These are phyloP conservation scores for Fusarium chaquense DNA, from an alignment of 2,329 filamentous ascomycete genomes.

Conservation along the genomic window DNA sequence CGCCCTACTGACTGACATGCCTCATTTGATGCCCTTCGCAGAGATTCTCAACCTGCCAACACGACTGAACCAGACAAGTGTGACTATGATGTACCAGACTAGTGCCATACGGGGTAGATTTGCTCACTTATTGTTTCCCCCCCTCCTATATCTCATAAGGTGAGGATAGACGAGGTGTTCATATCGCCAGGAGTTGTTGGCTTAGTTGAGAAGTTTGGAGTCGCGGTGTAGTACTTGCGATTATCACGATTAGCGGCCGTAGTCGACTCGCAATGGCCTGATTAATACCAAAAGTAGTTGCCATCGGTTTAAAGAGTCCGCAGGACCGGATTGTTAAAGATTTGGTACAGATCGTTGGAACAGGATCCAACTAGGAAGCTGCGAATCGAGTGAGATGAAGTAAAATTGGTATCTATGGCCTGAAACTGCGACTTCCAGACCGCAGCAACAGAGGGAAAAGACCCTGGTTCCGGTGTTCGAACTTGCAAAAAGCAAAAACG, in stretches of 20 bases:
- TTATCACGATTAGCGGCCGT: neutral
- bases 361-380: neutral
- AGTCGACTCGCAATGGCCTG: neutral
- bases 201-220: neutral
- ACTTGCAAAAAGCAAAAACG: conserved; percentile 4
- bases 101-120: too few species aligned
- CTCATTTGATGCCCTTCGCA: too few species aligned
- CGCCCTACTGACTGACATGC: too few species aligned
- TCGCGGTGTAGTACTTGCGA: neutral
- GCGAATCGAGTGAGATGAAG: neutral
- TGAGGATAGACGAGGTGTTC: neutral
- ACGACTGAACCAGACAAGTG: too few species aligned
- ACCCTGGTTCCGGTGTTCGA: neutral
- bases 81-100: too few species aligned
- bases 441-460: neutral
- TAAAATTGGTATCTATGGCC: neutral
- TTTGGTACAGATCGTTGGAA: neutral
- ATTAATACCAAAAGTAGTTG: neutral
- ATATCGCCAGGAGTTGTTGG: neutral
- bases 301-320: neutral
- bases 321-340: neutral
- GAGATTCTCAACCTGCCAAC: too few species aligned
- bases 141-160: neutral
- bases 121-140: too few species aligned
- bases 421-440: neutral